Base-by-base conservation (phyloP, 1,284 basidiomycete species). In the Xerocomus minutiporus region DNA sequence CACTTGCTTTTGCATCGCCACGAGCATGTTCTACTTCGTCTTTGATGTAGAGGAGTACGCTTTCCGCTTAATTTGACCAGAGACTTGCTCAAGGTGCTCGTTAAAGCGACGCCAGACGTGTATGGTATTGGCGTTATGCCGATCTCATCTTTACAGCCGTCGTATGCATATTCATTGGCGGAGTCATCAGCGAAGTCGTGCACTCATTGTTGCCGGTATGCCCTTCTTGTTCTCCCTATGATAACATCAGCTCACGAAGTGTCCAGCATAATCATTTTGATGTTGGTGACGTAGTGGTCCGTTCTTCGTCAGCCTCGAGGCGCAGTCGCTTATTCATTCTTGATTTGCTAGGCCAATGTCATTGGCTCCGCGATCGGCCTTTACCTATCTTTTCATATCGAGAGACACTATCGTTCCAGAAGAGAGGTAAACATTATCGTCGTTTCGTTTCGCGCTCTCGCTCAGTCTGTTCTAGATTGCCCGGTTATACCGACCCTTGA, bases 91-190 rank as follows among this genome's bases (percentile, higher is more conserved):
- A 45, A 36, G 7, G 7, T 35, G 34, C 36, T 25, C 29, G 34
- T 26, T 56, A 17, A 57, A 90, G 88, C 64, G 83, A 84, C 52
- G 84, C 84, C 17, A 73, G 88, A 56, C 73, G 87, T 56, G 79
- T 90, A 67, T 91, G 87, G 84, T 82, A 90, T 59, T 95, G 93
- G 93, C 77, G 90, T n/a, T 78, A 88, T 64, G 78, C 82, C 8
- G 79, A 82, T 5, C 71, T 92, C 13, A 80, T 88, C 41, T 76
- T 91, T 56, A 88, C 90, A 0, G 67, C 71, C 2, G 65, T 88
- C 48, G 75, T 82, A 2, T 93, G 90, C 62, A 82, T 88, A 69
- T 78, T 92, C 61, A 80, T 86, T 58, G 93, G 92, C 7, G 88
- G 89, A 0, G 78, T 95, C 47, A 65, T 92, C n/a, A 91, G 87